Conservation (phyloP, 2,329 filamentous ascomycete species). For the Colletotrichum sp. region DNA sequence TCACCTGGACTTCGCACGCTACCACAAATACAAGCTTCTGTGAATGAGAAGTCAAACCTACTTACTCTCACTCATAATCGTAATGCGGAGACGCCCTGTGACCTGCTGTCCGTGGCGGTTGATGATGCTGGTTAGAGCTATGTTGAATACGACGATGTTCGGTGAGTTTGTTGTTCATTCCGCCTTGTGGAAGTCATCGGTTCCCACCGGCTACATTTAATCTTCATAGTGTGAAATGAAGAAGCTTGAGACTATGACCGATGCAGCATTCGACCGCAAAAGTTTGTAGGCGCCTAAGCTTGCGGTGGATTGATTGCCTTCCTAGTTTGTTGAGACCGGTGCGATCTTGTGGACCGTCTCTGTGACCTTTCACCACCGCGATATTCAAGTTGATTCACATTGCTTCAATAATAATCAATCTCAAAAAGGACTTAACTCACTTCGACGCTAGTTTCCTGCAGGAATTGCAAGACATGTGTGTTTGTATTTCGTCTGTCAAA, state of each 20-base stretch:
- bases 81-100: fast-evolving
- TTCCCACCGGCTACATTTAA: too few relatives aligned
- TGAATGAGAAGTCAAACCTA: fast-evolving
- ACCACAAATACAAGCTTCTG: not conserved
- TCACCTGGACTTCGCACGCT: not conserved
- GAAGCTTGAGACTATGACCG: fast-evolving
- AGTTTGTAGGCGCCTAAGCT: too few relatives aligned
- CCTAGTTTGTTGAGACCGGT: too few relatives aligned
- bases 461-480: too few relatives aligned
- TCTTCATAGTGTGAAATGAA: too few relatives aligned
- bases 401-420: too few relatives aligned
- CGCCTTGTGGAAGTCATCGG: too few relatives aligned
- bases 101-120: fast-evolving
- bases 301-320: too few relatives aligned
- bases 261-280: fast-evolving
- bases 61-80: not conserved
- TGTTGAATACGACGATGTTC: fast-evolving
- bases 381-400: not conserved
- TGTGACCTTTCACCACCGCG: fast-evolving
- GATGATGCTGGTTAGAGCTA: fast-evolving
- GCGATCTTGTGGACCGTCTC: too few relatives aligned
- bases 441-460: too few relatives aligned
- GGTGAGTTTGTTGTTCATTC: fast-evolving
- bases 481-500: fast-evolving
- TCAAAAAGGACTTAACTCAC: too few relatives aligned